Conservation (phyloP, 202 grass and related monocot species). For the Alloteropsis angusta region DNA sequence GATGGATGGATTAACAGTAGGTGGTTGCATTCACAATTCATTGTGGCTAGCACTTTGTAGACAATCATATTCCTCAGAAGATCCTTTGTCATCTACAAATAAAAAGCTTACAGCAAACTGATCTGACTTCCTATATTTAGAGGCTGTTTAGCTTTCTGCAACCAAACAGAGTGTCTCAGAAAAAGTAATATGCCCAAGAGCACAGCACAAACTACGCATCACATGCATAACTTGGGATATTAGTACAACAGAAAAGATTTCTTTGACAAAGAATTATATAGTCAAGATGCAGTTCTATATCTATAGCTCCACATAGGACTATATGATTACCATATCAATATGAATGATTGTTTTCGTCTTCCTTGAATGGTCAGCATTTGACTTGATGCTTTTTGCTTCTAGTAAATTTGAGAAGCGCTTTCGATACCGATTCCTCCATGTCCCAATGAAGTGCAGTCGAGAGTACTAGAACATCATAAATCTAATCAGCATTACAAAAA, state of each 20-base stretch:
- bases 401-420: slow-evolving; percentile 61
- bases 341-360: slow-evolving; percentile 66
- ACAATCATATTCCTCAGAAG: not conserved
- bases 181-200: not conserved
- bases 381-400: slow-evolving; percentile 38
- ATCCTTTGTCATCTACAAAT: not conserved
- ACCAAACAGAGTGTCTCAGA: not conserved
- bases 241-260: not conserved
- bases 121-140: not conserved
- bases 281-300: not conserved
- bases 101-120: not conserved
- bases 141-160: not conserved
- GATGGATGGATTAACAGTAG: not conserved
- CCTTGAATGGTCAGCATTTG: slow-evolving; percentile 23
- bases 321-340: slow-evolving; percentile 83
- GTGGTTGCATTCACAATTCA: not conserved
- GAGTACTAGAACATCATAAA: slow-evolving; percentile 49
- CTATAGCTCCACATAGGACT: not conserved
- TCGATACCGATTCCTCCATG: slow-evolving; percentile 87
- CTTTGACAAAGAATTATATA: not conserved
- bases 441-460: slow-evolving; percentile 95
- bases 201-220: slow-evolving; percentile 1
- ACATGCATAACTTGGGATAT: not conserved
- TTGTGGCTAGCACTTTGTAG: not conserved
- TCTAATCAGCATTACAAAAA: not conserved